A percentile compares a stretch with the other conserved stretches of the same genome.
phyloP scores from a whole-genome alignment of 768 basidiomycete species.

The Pulveroboletus sp. region DNA sequence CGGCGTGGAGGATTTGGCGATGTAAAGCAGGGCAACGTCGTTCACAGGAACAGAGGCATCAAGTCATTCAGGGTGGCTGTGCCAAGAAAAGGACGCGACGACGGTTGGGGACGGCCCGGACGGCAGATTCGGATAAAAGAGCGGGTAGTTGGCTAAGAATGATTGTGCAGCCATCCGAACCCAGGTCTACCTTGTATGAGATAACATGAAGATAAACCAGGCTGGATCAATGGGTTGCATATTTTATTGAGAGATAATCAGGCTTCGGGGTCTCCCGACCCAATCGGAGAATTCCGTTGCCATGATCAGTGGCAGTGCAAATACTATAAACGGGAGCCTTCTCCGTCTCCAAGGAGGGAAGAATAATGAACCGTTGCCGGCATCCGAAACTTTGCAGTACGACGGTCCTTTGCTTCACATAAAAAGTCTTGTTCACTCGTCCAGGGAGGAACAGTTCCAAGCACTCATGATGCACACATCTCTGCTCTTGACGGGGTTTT shows the following conservation, averaged over 20 bases:
- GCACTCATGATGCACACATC: neutral
- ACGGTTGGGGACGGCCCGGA: neutral
- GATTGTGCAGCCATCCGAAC: neutral
- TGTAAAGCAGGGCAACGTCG: neutral
- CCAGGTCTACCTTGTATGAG: too few species aligned
- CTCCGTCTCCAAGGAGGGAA: too few species aligned
- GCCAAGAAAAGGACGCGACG: neutral
- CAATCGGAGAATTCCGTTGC: too few species aligned
- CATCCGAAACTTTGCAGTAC: neutral
- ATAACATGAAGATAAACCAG: too few species aligned
- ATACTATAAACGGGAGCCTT: neutral
- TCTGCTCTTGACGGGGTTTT: constrained; percentile 4
- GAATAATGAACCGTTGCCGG: too few species aligned
- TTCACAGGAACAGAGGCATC: too few species aligned
- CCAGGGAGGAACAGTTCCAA: neutral
- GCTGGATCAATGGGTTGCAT: too few species aligned
- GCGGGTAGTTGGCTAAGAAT: too few species aligned
- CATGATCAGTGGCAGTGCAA: neutral
- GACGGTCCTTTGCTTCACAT: neutral
- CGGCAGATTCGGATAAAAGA: neutral
- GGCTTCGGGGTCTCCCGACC: too few species aligned
- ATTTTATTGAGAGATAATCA: too few species aligned
- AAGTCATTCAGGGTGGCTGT: neutral
- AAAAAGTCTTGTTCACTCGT: neutral
- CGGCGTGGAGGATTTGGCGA: too few species aligned